These are phyloP conservation scores for Leishmania gerbilli DNA, from an alignment of 208 protist species.

Conservation along the genomic window DNA sequence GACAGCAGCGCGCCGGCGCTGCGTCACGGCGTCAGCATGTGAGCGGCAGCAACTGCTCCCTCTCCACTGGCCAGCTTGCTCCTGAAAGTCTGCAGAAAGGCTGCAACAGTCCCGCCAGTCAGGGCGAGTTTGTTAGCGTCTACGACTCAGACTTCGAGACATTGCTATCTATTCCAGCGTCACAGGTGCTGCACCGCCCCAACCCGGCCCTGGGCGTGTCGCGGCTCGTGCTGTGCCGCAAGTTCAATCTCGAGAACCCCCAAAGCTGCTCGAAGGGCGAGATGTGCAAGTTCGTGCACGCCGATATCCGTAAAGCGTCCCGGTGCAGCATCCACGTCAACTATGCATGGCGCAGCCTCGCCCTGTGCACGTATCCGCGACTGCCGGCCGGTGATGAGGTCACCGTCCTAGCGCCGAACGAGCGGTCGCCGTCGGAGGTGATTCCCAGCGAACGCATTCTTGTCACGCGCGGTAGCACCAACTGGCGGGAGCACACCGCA, in stretches of 20 bases:
- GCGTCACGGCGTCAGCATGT: neutral
- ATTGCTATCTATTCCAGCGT: conserved; percentile 43
- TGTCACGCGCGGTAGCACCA: conserved; percentile 54
- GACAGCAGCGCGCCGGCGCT: neutral
- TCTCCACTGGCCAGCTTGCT: neutral
- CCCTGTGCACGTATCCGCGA: conserved; percentile 59
- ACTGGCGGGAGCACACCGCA: conserved; percentile 36
- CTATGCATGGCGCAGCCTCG: conserved; percentile 64
- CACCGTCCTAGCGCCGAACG: conserved; percentile 68
- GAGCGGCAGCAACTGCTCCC: neutral
- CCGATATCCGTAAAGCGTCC: conserved; percentile 33
- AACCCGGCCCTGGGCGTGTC: conserved; percentile 47
- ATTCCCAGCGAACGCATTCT: conserved; percentile 62
- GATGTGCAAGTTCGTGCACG: conserved; percentile 84
- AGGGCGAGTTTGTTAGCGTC: conserved; percentile 32
- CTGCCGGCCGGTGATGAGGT: conserved; percentile 52
- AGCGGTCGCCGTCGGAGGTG: conserved; percentile 44
- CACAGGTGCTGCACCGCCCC: conserved; percentile 47
- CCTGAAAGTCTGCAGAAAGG: conserved; percentile 12
- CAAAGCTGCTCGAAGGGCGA: conserved; percentile 52
- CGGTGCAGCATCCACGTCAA: conserved; percentile 78
- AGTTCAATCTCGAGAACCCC: conserved; percentile 40
- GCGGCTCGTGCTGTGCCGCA: conserved; percentile 79
- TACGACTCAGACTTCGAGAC: conserved; percentile 71
- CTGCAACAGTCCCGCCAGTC: neutral